A percentile compares a stretch with the other conserved stretches of the same genome.
Conservation (phyloP, 2,329 filamentous ascomycete species). For the Paraconiothyrium brasiliense region DNA sequence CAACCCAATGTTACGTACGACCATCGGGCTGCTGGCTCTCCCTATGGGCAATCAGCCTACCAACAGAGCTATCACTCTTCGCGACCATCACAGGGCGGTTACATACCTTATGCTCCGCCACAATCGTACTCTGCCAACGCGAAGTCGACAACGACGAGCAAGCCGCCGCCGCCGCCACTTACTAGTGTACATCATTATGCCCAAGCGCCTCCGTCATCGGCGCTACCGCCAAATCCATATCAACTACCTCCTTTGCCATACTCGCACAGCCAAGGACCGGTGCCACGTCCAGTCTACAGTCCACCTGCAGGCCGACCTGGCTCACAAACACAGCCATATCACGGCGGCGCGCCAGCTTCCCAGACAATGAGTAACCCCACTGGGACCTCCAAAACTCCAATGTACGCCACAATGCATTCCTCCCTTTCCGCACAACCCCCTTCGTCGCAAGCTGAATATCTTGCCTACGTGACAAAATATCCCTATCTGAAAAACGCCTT, state of each 20-base stretch:
- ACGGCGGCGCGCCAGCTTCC: slow-evolving; percentile 45
- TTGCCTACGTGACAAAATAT: slow-evolving; percentile 56
- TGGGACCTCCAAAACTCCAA: slow-evolving; percentile 47
- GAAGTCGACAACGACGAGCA: slow-evolving; percentile 34
- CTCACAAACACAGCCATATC: slow-evolving; percentile 38
- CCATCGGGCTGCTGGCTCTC: slow-evolving; percentile 36
- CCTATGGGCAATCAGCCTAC: slow-evolving; percentile 32
- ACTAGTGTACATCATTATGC: slow-evolving; percentile 40
- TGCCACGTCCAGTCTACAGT: slow-evolving; percentile 23
- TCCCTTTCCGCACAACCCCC: slow-evolving; percentile 50
- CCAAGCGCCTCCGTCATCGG: slow-evolving; percentile 31
- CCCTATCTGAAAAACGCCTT: slow-evolving; percentile 58
- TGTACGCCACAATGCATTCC: slow-evolving; percentile 47
- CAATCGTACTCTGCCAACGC: slow-evolving; percentile 35
- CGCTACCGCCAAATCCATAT: slow-evolving; percentile 39
- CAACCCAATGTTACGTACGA: slow-evolving; percentile 50
- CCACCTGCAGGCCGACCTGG: slow-evolving; percentile 25
- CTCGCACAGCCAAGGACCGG: slow-evolving; percentile 28
- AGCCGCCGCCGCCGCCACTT: slow-evolving; percentile 26
- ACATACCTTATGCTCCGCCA: slow-evolving; percentile 41
- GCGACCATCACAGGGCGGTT: slow-evolving; percentile 32
- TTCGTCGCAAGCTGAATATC: slow-evolving; percentile 47
- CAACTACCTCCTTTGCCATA: slow-evolving; percentile 35
- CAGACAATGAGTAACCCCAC: slow-evolving; percentile 40
- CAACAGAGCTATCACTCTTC: slow-evolving; percentile 31